Evolutionary conservation across 345 rosid species (phyloP).

Genomic region (Citrus trifoliata): DNA sequence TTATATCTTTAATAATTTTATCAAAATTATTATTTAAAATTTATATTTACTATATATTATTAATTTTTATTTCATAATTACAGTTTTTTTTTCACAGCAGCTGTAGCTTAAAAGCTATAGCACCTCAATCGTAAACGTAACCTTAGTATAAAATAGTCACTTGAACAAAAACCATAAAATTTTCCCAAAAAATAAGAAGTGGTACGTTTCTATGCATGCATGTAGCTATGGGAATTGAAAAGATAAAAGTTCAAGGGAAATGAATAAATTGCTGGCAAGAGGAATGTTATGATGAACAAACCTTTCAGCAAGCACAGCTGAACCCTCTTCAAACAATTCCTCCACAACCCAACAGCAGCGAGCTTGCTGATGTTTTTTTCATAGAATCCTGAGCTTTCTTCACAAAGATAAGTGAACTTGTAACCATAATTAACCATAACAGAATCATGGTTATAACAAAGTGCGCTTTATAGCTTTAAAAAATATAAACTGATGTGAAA

Average conservation of each 20-base stretch:
- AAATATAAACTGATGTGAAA: too few relatives aligned
- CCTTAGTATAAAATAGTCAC: neutral
- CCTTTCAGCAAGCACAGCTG: conserved; percentile 97
- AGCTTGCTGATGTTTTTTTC: conserved; percentile 67
- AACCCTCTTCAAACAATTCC: conserved; percentile 99
- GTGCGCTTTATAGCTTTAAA: too few relatives aligned
- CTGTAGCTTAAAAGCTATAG: too few relatives aligned
- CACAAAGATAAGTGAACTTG: conserved; percentile 55
- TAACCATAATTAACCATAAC: too few relatives aligned
- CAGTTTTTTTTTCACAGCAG: too few relatives aligned
- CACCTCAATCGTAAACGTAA: too few relatives aligned
- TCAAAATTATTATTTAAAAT: too few relatives aligned
- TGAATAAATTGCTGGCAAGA: neutral
- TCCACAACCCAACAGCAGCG: conserved; percentile 92
- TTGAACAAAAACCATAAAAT: neutral
- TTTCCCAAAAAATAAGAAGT: neutral
- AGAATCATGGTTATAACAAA: too few relatives aligned
- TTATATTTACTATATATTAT: too few relatives aligned
- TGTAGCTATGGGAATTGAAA: neutral
- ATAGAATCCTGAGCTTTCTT: conserved; percentile 44
- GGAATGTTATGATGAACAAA: conserved; percentile 11
- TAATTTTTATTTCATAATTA: too few relatives aligned
- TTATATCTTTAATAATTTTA: too few relatives aligned
- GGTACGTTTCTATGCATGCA: neutral
- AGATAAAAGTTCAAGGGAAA: neutral